Evolutionary conservation across 2,329 filamentous ascomycete species (phyloP).

Genomic region (Fusarium caatingaense): DNA sequence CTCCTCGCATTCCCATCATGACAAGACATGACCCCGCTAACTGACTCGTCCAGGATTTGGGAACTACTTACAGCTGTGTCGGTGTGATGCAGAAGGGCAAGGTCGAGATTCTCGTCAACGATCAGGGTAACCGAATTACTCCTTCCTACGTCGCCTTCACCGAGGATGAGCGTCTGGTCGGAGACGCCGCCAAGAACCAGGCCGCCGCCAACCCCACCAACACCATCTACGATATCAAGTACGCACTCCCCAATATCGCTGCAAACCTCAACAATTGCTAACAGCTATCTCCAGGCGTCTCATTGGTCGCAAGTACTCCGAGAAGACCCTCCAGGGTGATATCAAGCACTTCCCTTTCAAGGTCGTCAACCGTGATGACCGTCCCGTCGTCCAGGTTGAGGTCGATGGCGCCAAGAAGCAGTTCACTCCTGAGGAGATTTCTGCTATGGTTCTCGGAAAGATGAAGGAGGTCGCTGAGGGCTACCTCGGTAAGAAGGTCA

Average conservation of each 20-base stretch:
- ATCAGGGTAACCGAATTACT: slow-evolving; percentile 96
- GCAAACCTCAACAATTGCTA: slow-evolving; percentile 22
- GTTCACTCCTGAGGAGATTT: slow-evolving; percentile 85
- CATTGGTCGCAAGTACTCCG: slow-evolving; percentile 84
- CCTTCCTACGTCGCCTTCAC: slow-evolving; percentile 97
- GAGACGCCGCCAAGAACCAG: slow-evolving; percentile 98
- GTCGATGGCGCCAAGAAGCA: slow-evolving; percentile 73
- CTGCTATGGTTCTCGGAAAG: slow-evolving; percentile 84
- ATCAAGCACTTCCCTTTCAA: slow-evolving; percentile 99
- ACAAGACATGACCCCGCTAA: slow-evolving; percentile 27
- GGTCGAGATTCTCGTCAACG: slow-evolving; percentile 95
- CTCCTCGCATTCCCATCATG: background rate
- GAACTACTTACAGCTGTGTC: slow-evolving; percentile 90
- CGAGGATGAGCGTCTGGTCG: slow-evolving; percentile 95
- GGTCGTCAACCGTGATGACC: slow-evolving; percentile 88
- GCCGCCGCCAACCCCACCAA: slow-evolving; percentile 81
- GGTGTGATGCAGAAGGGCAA: slow-evolving; percentile 97
- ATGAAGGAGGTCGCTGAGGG: slow-evolving; percentile 86
- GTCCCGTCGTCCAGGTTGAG: slow-evolving; percentile 84
- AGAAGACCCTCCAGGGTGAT: slow-evolving; percentile 90
- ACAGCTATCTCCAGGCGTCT: slow-evolving; percentile 68
- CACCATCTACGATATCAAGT: slow-evolving; percentile 88
- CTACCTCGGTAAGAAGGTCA: slow-evolving; percentile 85
- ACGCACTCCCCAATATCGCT: slow-evolving; percentile 55
- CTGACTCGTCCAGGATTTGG: slow-evolving; percentile 70